Evolutionary conservation across 2,329 filamentous ascomycete species (phyloP), one percentile per base, ranked within the genome.

Genomic region (Aspergillus luchuensis): DNA sequence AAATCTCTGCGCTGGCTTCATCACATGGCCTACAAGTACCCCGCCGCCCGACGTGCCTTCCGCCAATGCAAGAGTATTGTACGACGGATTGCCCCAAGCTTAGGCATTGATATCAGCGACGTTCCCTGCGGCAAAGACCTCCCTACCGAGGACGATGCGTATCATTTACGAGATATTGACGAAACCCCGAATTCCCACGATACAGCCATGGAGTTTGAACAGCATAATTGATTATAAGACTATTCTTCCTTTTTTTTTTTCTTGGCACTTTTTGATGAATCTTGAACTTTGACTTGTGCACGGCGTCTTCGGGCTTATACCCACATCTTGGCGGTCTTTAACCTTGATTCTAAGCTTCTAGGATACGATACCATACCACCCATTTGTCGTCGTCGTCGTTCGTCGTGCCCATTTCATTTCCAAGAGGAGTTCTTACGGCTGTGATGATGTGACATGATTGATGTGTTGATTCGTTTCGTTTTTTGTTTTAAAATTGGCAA

Each of bases 1-100:
- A 80, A 79, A 54, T 75, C 73, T 2, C 61, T 79, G 5, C 60
- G 58, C 21, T 80, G 77, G 77, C 69, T 80, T 0, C 67, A 76
- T 58, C 60, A 69, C 2, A 69, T 79, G 58, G 71, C 70, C 5
- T 33, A 56, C 10, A 67, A 72, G 13, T 72, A 74, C 38, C 47
- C 63, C 1, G 73, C 75, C 2, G 72, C 76, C 2, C 58, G 65
- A 6, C 69, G 75, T 10, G 77, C 77, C 0, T 80, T 77, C 62
- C 5, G 66, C 7, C 60, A 76, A 4, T 76, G 74, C 59, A 69
- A 74, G 58, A 59, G 64, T 5, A 64, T 78, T 51, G 57, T 78
- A 15, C 64, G 60, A 15, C 72, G 71, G 7, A 70, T 76, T 39
- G 73, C 67, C 1, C 69, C 68, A 3, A 69, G 64, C 15, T 49